These are phyloP conservation scores for Camptophora hylomeconis DNA, from an alignment of 2,329 filamentous ascomycete genomes.

Conservation along the genomic window DNA sequence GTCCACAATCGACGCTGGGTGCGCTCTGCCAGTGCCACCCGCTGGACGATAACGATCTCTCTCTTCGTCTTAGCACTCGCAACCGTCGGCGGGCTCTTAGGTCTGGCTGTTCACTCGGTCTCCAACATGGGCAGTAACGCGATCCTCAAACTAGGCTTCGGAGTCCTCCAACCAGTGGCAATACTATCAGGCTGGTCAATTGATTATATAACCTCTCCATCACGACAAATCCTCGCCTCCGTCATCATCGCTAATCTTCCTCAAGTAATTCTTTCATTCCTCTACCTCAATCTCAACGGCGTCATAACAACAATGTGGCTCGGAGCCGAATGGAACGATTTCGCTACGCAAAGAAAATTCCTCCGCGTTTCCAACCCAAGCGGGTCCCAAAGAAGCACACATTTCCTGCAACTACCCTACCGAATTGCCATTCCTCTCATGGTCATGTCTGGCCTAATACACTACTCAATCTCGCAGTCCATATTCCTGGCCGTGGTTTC, in stretches of 20 bases:
- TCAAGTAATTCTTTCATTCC: slow-evolving; percentile 23
- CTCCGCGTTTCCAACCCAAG: slow-evolving; percentile 27
- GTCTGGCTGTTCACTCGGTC: slow-evolving; percentile 2
- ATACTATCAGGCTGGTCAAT: slow-evolving; percentile 12
- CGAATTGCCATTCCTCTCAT: slow-evolving; percentile 26
- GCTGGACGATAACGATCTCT: slow-evolving; percentile 8
- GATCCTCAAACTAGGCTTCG: slow-evolving; percentile 13
- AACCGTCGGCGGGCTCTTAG: slow-evolving; percentile 4
- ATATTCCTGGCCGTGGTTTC: slow-evolving; percentile 28
- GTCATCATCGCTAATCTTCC: slow-evolving; percentile 23
- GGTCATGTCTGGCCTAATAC: slow-evolving; percentile 20
- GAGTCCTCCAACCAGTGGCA: slow-evolving; percentile 8
- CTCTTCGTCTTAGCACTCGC: slow-evolving; percentile 6
- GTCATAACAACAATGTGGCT: slow-evolving; percentile 34
- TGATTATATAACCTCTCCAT: background rate
- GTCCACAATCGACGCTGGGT: slow-evolving; percentile 5
- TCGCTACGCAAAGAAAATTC: slow-evolving; percentile 23
- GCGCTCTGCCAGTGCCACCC: slow-evolving; percentile 7
- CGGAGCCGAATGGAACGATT: slow-evolving; percentile 34
- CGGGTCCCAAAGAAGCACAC: slow-evolving; percentile 26
- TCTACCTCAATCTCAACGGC: slow-evolving; percentile 25
- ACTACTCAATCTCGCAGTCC: slow-evolving; percentile 34
- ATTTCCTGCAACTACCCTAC: slow-evolving; percentile 29
- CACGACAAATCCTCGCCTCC: slow-evolving; percentile 5
- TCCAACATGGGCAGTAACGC: background rate